Conservation (phyloP, 257 asterid species). For the Scutellaria barbata region DNA sequence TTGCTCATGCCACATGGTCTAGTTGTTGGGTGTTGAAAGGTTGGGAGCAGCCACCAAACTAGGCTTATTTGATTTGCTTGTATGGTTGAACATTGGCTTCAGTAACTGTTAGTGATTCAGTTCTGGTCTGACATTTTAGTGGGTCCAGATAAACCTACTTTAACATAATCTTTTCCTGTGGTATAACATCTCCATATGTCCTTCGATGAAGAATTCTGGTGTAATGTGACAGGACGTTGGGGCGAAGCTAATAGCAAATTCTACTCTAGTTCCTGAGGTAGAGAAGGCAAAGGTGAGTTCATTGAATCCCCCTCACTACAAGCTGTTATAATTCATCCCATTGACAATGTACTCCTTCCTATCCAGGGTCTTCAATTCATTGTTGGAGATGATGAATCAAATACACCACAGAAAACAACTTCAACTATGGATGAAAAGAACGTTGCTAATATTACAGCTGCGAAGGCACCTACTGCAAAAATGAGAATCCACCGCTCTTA, state of each 20-base stretch:
- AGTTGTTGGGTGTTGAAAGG: background rate
- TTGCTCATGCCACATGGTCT: no score
- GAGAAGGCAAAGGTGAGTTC: slow-evolving; percentile 50
- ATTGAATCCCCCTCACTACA: slow-evolving; percentile 5
- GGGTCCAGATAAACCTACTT: background rate
- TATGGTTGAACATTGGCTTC: background rate
- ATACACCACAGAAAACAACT: slow-evolving; percentile 31
- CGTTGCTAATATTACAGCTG: slow-evolving; percentile 33
- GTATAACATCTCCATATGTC: background rate
- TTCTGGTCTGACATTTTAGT: background rate
- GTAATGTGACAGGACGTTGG: slow-evolving; percentile 57
- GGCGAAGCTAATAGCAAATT: slow-evolving; percentile 56
- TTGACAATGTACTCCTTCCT: slow-evolving; percentile 26
- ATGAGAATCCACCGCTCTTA: slow-evolving; percentile 73
- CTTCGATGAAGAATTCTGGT: slow-evolving; percentile 16
- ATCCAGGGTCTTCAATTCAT: slow-evolving; percentile 76
- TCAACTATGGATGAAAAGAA: slow-evolving; percentile 39
- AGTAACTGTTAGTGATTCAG: background rate
- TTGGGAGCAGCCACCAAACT: background rate
- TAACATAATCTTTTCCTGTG: background rate
- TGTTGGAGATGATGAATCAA: slow-evolving; percentile 53
- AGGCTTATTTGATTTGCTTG: background rate
- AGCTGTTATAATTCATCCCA: background rate
- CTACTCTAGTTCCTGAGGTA: slow-evolving; percentile 44
- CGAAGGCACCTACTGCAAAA: slow-evolving; percentile 43